Evolutionary conservation across 306 rosid genomes (phyloP), one percentile per base, ranked within the genome.

Genomic region (Corylus avellana): DNA sequence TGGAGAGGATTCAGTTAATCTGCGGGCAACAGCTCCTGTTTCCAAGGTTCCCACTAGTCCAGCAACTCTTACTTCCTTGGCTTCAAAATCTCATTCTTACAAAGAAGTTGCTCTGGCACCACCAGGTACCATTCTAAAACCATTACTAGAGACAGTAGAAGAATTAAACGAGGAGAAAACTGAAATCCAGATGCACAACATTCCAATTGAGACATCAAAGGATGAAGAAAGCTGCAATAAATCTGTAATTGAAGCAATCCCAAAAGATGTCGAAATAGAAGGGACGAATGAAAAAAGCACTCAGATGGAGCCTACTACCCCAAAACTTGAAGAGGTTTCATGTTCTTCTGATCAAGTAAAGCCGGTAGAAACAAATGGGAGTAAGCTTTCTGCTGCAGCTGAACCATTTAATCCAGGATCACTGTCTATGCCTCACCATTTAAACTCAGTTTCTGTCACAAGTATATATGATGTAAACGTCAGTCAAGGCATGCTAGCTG

Each of bases 31-130:
- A 89, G 69, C 80, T 74, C 61, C 83, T 22, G 64, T 46, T 17
- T 85, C 91, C 70, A 92, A 89, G 83, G 74, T 67, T 77, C 70
- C 84, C 14, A 72, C 92, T 53, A 48, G 81, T 72, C 82, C 97
- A 32, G 76, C 87, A 62, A 75, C 87, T 68, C 83, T 85, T 74
- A 80, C 89, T 75, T 67, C 94, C 61, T 81, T 92, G 89, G 88
- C 98, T 77, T 92, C 92, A 51, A 92, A 91, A 82, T 89, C 94
- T 81, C 55, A 92, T 80, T 91, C 98, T 54, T 95, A 95, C 95
- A 95, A 95, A 89, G 96, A 92, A 89, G 98, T 95, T 56, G 98
- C 98, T 76, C 71, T 89, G 83, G 96, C 98, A 72, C 97, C 98
- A 12, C 98, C 98, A 63, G 98, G 98, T 63, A 91, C 98, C 0